These are phyloP conservation scores for Cyberlindnera americana DNA, from an alignment of 805 yeast species.

Conservation along the genomic window DNA sequence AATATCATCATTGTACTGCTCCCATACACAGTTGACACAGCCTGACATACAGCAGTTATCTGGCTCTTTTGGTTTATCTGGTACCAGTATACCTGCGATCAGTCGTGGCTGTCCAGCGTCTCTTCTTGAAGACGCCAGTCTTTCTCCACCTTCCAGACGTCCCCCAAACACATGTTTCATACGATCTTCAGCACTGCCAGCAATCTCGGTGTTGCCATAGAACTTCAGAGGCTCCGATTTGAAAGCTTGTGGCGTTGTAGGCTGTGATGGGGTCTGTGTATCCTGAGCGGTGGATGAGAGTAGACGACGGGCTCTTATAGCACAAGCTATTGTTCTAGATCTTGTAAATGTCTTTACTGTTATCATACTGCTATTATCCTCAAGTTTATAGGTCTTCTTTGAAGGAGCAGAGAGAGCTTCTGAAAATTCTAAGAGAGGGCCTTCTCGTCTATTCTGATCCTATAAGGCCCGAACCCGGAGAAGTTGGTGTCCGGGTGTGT, in stretches of 20 bases:
- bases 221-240: slow-evolving; percentile 17
- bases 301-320: background rate
- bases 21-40: slow-evolving; percentile 97
- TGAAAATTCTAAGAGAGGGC: too few relatives aligned
- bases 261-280: background rate
- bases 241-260: slow-evolving; percentile 1
- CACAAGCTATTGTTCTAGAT: background rate
- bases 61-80: slow-evolving; percentile 83
- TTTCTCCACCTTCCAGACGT: slow-evolving; percentile 48
- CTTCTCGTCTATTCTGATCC: too few relatives aligned
- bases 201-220: slow-evolving; percentile 31
- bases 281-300: slow-evolving; percentile 1
- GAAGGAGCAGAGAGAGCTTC: too few relatives aligned
- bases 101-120: slow-evolving; percentile 18
- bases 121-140: slow-evolving; percentile 36
- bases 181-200: slow-evolving; percentile 42
- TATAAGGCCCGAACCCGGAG: background rate
- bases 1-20: slow-evolving; percentile 80
- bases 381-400: too few relatives aligned
- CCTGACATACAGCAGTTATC: slow-evolving; percentile 98
- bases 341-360: slow-evolving; percentile 1
- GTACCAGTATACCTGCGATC: slow-evolving; percentile 69
- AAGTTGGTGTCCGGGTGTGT: background rate
- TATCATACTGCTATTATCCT: background rate
- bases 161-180: slow-evolving; percentile 53